Evolutionary conservation across 2,329 filamentous ascomycete species (phyloP).

Genomic region (Fusarium setosum): DNA sequence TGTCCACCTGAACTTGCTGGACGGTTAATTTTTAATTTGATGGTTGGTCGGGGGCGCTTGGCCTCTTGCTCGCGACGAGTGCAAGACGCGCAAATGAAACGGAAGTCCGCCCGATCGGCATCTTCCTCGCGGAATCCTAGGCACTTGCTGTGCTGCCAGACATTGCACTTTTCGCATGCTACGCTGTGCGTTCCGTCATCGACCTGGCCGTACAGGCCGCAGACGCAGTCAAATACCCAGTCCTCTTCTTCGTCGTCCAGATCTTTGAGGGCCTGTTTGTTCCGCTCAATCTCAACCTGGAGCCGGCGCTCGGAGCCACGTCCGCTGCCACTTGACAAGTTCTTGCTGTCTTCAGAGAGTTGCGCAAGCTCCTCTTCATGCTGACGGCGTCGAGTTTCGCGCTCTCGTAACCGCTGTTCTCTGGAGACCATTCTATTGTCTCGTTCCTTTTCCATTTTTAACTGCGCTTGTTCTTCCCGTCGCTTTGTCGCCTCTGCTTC

Average conservation of each 20-base stretch:
- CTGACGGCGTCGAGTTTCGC: slow-evolving; percentile 83
- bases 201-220: slow-evolving; percentile 89
- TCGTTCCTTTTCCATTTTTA: slow-evolving; percentile 75
- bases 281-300: slow-evolving; percentile 85
- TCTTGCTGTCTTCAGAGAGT: slow-evolving; percentile 80
- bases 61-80: slow-evolving; percentile 73
- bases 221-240: slow-evolving; percentile 96
- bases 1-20: slow-evolving; percentile 23
- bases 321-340: slow-evolving; percentile 62
- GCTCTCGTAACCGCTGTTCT: slow-evolving; percentile 86
- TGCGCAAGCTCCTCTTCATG: slow-evolving; percentile 87
- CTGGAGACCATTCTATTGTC: slow-evolving; percentile 84
- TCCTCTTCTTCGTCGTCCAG: slow-evolving; percentile 81
- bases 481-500: slow-evolving; percentile 72
- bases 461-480: slow-evolving; percentile 72
- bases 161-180: slow-evolving; percentile 91
- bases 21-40: slow-evolving; percentile 63
- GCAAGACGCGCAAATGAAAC: slow-evolving; percentile 86
- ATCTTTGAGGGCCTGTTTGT: slow-evolving; percentile 79
- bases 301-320: slow-evolving; percentile 83
- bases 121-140: slow-evolving; percentile 82
- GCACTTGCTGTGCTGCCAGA: slow-evolving; percentile 98
- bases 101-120: slow-evolving; percentile 87
- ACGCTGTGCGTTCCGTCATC: slow-evolving; percentile 96
- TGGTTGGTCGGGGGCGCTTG: slow-evolving; percentile 63